Conservation (phyloP, 306 rosid genomes). For the Begonia fuchsioides region DNA sequence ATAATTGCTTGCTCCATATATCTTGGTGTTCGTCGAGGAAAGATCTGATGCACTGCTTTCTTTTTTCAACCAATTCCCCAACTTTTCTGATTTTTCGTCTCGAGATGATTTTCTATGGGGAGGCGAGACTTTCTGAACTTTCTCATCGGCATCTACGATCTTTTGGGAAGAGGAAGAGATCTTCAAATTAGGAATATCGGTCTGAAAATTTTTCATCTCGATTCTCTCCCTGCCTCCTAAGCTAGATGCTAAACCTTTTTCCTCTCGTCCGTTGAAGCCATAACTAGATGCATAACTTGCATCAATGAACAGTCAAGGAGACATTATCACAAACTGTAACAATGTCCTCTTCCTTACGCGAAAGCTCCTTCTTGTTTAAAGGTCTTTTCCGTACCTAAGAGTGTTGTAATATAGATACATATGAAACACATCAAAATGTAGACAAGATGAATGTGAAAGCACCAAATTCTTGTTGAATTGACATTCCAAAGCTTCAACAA, state of each 20-base stretch:
- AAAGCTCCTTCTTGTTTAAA: slow-evolving; percentile 83
- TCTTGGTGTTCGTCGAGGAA: slow-evolving; percentile 47
- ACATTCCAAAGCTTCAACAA: no score
- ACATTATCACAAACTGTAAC: slow-evolving; percentile 57
- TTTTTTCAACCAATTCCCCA: slow-evolving; percentile 39
- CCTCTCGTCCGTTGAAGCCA: slow-evolving; percentile 38
- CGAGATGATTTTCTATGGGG: slow-evolving; percentile 58
- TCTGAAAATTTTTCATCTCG: slow-evolving; percentile 41
- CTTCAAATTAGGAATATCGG: slow-evolving; percentile 45
- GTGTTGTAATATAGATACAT: no score
- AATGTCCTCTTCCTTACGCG: slow-evolving; percentile 91
- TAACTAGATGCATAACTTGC: slow-evolving; percentile 30
- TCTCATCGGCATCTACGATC: slow-evolving; percentile 40
- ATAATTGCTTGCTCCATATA: slow-evolving; percentile 25
- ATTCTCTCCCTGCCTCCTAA: slow-evolving; percentile 41
- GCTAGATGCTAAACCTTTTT: slow-evolving; percentile 31
- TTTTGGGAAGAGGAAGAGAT: slow-evolving; percentile 36
- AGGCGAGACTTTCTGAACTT: slow-evolving; percentile 76
- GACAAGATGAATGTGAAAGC: no score
- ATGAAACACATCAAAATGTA: no score
- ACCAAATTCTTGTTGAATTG: no score
- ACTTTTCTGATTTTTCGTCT: slow-evolving; percentile 71
- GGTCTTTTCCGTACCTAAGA: slow-evolving; percentile 92
- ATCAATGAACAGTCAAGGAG: slow-evolving; percentile 67
- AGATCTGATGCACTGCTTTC: slow-evolving; percentile 41